Percentiles rank a stretch among this genome's conserved stretches.
Conservation (phyloP, 2,329 filamentous ascomycete genomes). For the Hyphodiscus sp. region DNA sequence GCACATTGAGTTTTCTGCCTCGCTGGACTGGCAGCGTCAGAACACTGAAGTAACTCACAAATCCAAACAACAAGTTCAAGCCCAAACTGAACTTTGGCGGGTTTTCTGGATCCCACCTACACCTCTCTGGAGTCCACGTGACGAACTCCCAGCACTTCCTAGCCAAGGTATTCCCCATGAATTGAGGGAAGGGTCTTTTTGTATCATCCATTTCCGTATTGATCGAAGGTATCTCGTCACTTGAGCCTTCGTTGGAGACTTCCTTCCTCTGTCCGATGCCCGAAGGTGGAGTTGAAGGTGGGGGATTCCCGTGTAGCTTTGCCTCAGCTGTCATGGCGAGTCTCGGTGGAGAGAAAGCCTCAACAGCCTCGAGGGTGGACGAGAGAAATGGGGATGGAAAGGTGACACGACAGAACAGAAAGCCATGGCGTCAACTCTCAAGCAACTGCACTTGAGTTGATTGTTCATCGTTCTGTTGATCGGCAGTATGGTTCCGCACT, state of each 20-base stretch:
- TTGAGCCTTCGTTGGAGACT: not conserved
- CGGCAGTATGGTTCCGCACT: not conserved
- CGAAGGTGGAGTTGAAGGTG: not conserved
- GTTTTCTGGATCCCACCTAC: slow-evolving; percentile 59
- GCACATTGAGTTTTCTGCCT: too few species aligned
- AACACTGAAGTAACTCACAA: slow-evolving; percentile 27
- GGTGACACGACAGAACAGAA: not conserved
- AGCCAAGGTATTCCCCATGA: slow-evolving; percentile 13
- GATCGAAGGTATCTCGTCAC: slow-evolving; percentile 6
- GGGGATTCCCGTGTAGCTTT: not conserved
- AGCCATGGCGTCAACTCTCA: not conserved
- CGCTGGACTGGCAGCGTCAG: not conserved
- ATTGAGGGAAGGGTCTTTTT: slow-evolving; percentile 8
- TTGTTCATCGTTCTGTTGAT: not conserved
- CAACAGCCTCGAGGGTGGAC: not conserved
- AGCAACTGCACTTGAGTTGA: too few species aligned
- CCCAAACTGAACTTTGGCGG: slow-evolving; percentile 62
- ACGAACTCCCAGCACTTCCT: slow-evolving; percentile 29
- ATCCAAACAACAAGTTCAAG: slow-evolving; percentile 60
- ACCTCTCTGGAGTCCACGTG: slow-evolving; percentile 56
- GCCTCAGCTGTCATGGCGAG: not conserved
- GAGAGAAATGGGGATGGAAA: not conserved
- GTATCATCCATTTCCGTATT: slow-evolving; percentile 9
- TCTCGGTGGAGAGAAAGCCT: not conserved
- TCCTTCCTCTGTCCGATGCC: not conserved